A percentile compares a stretch with the other conserved stretches of the same genome.
Conservation (phyloP, 208 protist genomes). For the Novymonas esmeraldas region DNA sequence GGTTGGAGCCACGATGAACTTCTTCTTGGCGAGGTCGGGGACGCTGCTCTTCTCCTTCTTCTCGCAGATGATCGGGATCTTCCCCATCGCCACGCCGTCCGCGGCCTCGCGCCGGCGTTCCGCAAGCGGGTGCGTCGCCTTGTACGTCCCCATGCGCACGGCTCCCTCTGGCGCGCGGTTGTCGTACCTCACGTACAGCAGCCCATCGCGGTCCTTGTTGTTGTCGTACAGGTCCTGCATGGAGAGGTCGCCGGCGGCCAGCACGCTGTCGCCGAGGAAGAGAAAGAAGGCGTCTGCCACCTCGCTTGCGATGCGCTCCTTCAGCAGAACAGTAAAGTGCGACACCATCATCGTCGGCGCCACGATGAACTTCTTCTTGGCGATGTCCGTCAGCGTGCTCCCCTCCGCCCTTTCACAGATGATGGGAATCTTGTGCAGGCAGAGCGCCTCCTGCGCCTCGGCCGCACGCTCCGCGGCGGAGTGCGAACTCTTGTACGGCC, state of each 20-base stretch:
- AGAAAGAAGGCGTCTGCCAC: conserved; percentile 26
- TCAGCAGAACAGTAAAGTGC: conserved; percentile 22
- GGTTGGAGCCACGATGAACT: conserved; percentile 25
- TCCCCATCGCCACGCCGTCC: conserved; percentile 57
- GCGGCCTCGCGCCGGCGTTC: conserved; percentile 51
- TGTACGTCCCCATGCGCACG: no score
- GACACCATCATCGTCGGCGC: conserved; percentile 24
- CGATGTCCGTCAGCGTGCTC: conserved; percentile 13
- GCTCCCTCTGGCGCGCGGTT: conserved; percentile 62
- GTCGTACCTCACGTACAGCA: no score
- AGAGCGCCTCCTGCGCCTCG: conserved; percentile 46
- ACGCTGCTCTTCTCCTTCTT: conserved; percentile 23
- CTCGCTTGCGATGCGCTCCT: conserved; percentile 18
- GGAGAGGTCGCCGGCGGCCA: conserved; percentile 37
- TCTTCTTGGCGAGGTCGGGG: conserved; percentile 27
- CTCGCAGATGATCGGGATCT: conserved; percentile 93
- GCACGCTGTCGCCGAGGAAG: conserved; percentile 28
- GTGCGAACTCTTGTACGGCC: no score
- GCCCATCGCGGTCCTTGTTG: no score
- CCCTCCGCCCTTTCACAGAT: conserved; percentile 79
- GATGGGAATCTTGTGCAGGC: conserved; percentile 84
- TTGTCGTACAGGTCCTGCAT: conserved; percentile 69
- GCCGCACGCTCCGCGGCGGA: conserved; percentile 53
- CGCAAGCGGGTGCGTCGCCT: no score
- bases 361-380: conserved; percentile 31